Evolutionary conservation across 2,329 filamentous ascomycete genomes (phyloP).

Genomic region (Alternaria sp.): DNA sequence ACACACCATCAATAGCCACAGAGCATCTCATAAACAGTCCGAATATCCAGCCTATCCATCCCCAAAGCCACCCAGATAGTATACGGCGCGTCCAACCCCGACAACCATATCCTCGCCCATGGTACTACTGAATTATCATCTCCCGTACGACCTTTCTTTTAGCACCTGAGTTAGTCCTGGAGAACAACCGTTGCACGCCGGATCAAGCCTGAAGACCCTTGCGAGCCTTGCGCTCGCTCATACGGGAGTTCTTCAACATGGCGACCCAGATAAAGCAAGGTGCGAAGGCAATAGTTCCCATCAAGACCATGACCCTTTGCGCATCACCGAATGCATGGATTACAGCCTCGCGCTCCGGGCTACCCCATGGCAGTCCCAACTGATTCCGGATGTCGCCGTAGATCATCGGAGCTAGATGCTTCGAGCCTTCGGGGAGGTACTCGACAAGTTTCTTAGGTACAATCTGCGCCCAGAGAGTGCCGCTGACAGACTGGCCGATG

Average conservation of each 20-base stretch:
- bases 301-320: conserved; percentile 44
- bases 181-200: neutral
- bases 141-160: neutral
- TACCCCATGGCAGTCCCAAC: conserved; percentile 60
- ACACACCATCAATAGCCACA: conserved; percentile 1
- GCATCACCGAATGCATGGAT: conserved; percentile 42
- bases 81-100: neutral
- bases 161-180: neutral
- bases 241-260: conserved; percentile 31
- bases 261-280: conserved; percentile 32
- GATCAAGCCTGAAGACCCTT: conserved; percentile 23
- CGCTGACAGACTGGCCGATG: conserved; percentile 61
- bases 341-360: conserved; percentile 54
- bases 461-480: conserved; percentile 69
- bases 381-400: conserved; percentile 61
- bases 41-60: neutral
- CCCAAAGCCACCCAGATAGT: neutral
- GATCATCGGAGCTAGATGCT: conserved; percentile 12
- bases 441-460: conserved; percentile 52
- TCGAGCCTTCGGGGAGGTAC: conserved; percentile 28
- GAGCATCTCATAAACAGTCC: neutral
- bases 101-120: neutral
- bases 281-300: conserved; percentile 38
- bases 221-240: conserved; percentile 21
- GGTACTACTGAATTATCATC: neutral